Conservation (phyloP, 768 basidiomycete species). For the Pisolithus orientalis region DNA sequence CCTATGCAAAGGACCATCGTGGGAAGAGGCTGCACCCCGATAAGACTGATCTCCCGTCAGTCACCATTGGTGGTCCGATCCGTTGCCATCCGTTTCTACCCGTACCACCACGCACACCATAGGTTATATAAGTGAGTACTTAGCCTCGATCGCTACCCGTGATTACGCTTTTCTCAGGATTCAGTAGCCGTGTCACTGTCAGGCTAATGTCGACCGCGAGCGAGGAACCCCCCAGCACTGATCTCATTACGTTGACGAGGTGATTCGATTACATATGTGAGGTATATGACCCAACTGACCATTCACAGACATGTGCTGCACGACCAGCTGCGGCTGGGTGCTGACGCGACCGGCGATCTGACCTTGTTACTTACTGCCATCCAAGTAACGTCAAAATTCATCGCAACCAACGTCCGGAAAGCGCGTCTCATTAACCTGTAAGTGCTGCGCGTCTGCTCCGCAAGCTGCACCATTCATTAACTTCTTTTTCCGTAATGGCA, state of each 20-base stretch:
- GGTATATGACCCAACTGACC: not conserved
- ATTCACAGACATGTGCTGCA: constrained; percentile 71
- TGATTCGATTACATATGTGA: constrained; percentile 27
- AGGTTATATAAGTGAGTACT: constrained; percentile 3
- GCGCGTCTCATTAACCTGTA: constrained; percentile 96
- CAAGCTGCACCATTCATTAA: not conserved
- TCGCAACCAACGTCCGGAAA: constrained; percentile 95
- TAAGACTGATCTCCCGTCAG: constrained; percentile 6
- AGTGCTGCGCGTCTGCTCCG: constrained; percentile 23
- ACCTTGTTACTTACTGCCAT: constrained; percentile 94
- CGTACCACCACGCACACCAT: not conserved
- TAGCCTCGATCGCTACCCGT: not conserved
- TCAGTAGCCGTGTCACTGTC: not conserved
- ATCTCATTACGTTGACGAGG: constrained; percentile 92
- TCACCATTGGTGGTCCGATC: constrained; percentile 1
- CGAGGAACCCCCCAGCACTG: constrained; percentile 72
- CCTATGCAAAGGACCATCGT: constrained; percentile 6
- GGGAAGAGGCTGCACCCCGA: constrained; percentile 11
- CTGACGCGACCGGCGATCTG: constrained; percentile 85
- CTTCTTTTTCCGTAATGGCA: not conserved
- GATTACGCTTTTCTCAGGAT: not conserved
- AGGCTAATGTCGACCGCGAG: constrained; percentile 19
- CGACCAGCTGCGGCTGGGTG: constrained; percentile 79
- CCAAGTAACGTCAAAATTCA: constrained; percentile 94
- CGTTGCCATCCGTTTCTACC: constrained; percentile 15